Base-by-base conservation (phyloP, 2,329 filamentous ascomycete genomes). In the Cladosporium halotolerans region DNA sequence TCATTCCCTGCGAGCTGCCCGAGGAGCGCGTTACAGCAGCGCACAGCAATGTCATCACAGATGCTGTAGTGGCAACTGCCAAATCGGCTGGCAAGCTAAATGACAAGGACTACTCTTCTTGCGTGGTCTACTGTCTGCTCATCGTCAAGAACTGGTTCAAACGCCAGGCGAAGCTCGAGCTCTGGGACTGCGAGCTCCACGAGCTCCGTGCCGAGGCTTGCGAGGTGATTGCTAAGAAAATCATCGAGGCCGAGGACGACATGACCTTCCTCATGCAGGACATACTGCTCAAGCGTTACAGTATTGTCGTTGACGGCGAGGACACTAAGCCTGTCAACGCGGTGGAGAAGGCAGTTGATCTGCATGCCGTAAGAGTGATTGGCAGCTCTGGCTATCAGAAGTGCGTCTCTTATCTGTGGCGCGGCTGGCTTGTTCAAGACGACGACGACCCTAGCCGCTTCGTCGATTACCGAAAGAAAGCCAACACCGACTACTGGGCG, bases 351-450 rank as follows among this genome's bases (percentile, higher is more conserved):
- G 89, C 93, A 0, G 90, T 97, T 34, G 93, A 99, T 64, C 73
- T 97, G 23, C 93, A 99, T 68, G 89, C 92, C 1, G 76, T 97
- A 43, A 79, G 81, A 11, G 84, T 99, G 45, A 97, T 97, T 57
- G 89, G 89, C 2, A 92, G 88, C 0, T 90, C 89, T 0, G 92
- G 93, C 23, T 99, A 97, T 69, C 93, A 97, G 63, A 96, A 95
- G 73, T 97, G 92, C 67, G 89, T 97, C 64, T 82, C 79, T 57
- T 89, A 95, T 66, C 83, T 99, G 8, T 99, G 93, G 93, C 83
- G 84, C 57, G 93, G 93, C 18, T 99, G 93, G 93, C 77, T 97
- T 8, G 84, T 96, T n/a, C 93, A 99, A 68, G 89, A 96, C 60
- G 90, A 96, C 62, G 79, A 91, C 46, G 91, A 97, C 62, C 87